A percentile compares a stretch with the other conserved stretches of the same genome.
phyloP scores from a whole-genome alignment of 495 filamentous ascomycete species.

The Penicilliopsis zonata region DNA sequence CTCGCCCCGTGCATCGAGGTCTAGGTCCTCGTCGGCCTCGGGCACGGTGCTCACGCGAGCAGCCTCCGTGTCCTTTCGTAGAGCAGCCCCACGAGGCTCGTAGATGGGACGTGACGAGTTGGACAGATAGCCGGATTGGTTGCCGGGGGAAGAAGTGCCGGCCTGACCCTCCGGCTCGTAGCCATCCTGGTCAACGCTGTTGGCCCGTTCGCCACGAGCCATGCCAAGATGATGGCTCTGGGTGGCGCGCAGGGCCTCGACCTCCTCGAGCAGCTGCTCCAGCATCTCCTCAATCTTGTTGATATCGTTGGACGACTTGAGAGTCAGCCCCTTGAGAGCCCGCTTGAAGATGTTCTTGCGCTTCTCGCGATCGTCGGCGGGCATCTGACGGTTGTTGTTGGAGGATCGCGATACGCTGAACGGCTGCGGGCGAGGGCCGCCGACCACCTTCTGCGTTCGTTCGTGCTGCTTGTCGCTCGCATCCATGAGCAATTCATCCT shows the following conservation, averaged over 20 bases:
- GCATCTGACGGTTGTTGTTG: conserved; percentile 37
- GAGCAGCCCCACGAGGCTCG: conserved; percentile 32
- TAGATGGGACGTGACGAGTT: conserved; percentile 51
- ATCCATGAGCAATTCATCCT: conserved; percentile 72
- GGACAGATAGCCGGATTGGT: conserved; percentile 68
- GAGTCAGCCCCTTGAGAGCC: conserved; percentile 76
- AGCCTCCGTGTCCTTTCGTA: conserved; percentile 55
- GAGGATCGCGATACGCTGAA: conserved; percentile 32
- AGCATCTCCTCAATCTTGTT: conserved; percentile 92
- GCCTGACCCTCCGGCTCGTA: conserved; percentile 79
- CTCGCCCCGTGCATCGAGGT: conserved; percentile 40
- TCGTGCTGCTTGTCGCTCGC: conserved; percentile 79
- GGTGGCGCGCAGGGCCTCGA: conserved; percentile 70
- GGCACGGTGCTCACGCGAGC: conserved; percentile 81
- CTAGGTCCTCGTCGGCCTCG: conserved; percentile 63
- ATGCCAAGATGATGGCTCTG: conserved; percentile 23
- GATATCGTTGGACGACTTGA: conserved; percentile 79
- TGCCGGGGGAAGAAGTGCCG: conserved; percentile 61
- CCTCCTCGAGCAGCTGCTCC: conserved; percentile 78
- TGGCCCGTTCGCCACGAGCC: conserved; percentile 13
- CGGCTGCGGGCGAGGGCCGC: conserved; percentile 80
- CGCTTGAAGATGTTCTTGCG: conserved; percentile 82
- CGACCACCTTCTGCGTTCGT: conserved; percentile 65
- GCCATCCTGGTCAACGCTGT: conserved; percentile 40
- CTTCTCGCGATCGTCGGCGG: conserved; percentile 57